Conservation (phyloP, 1,284 basidiomycete species). For the Chalciporus sp. region DNA sequence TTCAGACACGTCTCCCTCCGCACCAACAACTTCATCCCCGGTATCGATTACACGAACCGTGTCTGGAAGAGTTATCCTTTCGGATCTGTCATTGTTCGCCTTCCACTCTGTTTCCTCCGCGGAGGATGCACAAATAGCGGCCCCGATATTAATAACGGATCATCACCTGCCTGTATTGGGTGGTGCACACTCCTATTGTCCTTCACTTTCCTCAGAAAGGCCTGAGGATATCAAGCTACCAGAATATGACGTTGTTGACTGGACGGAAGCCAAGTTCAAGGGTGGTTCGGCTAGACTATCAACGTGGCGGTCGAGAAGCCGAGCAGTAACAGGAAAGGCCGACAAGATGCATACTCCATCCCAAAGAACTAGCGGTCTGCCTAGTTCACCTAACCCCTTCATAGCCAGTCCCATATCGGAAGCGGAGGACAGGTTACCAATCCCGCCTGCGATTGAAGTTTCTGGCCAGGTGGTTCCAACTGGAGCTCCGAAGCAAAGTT, state of each 20-base stretch:
- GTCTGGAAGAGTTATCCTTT: slow-evolving; percentile 36
- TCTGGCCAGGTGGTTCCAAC: slow-evolving; percentile 7
- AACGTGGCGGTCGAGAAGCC: slow-evolving; percentile 55
- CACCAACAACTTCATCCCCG: slow-evolving; percentile 8
- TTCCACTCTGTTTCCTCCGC: slow-evolving; percentile 36
- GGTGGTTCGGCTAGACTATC: slow-evolving; percentile 55
- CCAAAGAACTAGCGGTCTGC: slow-evolving; percentile 16
- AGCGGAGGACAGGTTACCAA: slow-evolving; percentile 13
- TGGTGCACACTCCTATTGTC: slow-evolving; percentile 42
- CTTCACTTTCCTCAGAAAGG: slow-evolving; percentile 31
- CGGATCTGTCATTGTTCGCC: slow-evolving; percentile 57
- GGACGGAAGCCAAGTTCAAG: slow-evolving; percentile 52
- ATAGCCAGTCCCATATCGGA: slow-evolving; percentile 22
- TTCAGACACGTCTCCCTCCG: slow-evolving; percentile 1
- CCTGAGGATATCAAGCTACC: slow-evolving; percentile 43
- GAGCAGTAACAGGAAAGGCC: slow-evolving; percentile 11
- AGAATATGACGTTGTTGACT: slow-evolving; percentile 59
- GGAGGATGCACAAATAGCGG: slow-evolving; percentile 39
- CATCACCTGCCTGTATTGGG: slow-evolving; percentile 57
- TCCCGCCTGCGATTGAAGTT: slow-evolving; percentile 22
- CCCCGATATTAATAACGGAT: slow-evolving; percentile 69
- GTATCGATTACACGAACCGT: slow-evolving; percentile 17
- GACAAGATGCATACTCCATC: slow-evolving; percentile 22
- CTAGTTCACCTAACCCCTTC: slow-evolving; percentile 28
- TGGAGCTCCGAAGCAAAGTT: slow-evolving; percentile 1